A percentile compares a stretch with the other conserved stretches of the same genome.
phyloP scores from a whole-genome alignment of 805 yeast species.

The Clavispora asparagi region DNA sequence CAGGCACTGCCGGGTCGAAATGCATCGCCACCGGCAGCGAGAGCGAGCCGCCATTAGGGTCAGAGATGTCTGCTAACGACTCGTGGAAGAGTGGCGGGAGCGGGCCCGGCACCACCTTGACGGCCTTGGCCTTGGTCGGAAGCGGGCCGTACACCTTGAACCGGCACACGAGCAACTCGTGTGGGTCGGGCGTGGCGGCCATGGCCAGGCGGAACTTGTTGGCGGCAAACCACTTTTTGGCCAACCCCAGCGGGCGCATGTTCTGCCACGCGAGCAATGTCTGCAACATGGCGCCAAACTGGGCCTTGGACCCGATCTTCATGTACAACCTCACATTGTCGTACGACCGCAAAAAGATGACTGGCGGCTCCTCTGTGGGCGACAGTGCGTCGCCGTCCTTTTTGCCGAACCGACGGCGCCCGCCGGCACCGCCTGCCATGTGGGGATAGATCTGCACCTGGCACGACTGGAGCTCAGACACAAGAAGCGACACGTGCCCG shows the following conservation, averaged over 20 bases:
- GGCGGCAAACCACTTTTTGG: conserved; percentile 48
- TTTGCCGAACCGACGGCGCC: conserved; percentile 6
- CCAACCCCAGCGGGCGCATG: conserved; percentile 47
- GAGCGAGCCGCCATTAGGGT: neutral
- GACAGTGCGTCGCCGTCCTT: conserved; percentile 1
- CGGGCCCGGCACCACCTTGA: conserved; percentile 33
- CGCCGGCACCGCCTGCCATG: conserved; percentile 5
- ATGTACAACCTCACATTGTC: conserved; percentile 35
- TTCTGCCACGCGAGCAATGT: conserved; percentile 54
- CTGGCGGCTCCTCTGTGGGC: conserved; percentile 27
- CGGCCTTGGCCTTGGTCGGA: conserved; percentile 35
- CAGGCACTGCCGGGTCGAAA: conserved; percentile 22
- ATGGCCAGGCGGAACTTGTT: conserved; percentile 26
- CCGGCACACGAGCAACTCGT: conserved; percentile 53
- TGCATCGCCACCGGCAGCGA: conserved; percentile 1
- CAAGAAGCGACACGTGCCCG: conserved; percentile 24
- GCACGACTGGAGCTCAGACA: conserved; percentile 36
- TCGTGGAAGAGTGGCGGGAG: conserved; percentile 26
- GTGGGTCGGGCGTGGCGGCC: conserved; percentile 18
- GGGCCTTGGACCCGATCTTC: conserved; percentile 29
- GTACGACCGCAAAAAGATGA: conserved; percentile 37
- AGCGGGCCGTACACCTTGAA: conserved; percentile 64
- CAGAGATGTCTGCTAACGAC: neutral
- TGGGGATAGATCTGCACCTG: conserved; percentile 32
- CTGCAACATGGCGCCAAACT: conserved; percentile 41